Evolutionary conservation across 257 asterid species (phyloP).

Genomic region (Lavandula angustifolia): DNA sequence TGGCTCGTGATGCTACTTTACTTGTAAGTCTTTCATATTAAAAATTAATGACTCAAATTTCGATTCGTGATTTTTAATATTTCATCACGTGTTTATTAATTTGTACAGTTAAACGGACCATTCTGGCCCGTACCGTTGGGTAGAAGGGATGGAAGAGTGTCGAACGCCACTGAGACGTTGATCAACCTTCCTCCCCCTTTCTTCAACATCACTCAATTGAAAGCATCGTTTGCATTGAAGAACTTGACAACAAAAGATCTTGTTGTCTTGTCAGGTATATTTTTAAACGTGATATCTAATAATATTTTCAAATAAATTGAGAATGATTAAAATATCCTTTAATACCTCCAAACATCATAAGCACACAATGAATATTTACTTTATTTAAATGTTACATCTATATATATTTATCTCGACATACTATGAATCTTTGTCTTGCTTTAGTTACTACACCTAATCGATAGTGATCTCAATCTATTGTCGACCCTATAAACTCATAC

Average conservation of each 20-base stretch:
- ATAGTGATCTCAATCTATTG: too few relatives aligned
- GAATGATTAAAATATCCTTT: not conserved
- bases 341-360: not conserved
- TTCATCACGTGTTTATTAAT: too few relatives aligned
- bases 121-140: slow-evolving; percentile 56
- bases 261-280: slow-evolving; percentile 62
- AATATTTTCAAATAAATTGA: too few relatives aligned
- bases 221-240: slow-evolving; percentile 42
- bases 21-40: slow-evolving; percentile 29
- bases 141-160: slow-evolving; percentile 58
- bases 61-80: not conserved
- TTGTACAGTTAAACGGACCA: slow-evolving; percentile 43
- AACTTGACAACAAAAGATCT: slow-evolving; percentile 55
- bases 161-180: slow-evolving; percentile 37
- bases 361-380: too few relatives aligned
- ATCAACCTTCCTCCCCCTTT: slow-evolving; percentile 45
- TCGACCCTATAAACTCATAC: too few relatives aligned
- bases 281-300: too few relatives aligned
- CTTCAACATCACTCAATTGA: slow-evolving; percentile 46
- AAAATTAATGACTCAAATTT: not conserved
- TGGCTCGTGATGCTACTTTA: slow-evolving; percentile 51
- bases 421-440: too few relatives aligned
- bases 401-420: too few relatives aligned
- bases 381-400: too few relatives aligned
- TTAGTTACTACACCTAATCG: too few relatives aligned